Evolutionary conservation across 2,329 filamentous ascomycete genomes (phyloP).

Genomic region (Pseudogymnoascus destructans): DNA sequence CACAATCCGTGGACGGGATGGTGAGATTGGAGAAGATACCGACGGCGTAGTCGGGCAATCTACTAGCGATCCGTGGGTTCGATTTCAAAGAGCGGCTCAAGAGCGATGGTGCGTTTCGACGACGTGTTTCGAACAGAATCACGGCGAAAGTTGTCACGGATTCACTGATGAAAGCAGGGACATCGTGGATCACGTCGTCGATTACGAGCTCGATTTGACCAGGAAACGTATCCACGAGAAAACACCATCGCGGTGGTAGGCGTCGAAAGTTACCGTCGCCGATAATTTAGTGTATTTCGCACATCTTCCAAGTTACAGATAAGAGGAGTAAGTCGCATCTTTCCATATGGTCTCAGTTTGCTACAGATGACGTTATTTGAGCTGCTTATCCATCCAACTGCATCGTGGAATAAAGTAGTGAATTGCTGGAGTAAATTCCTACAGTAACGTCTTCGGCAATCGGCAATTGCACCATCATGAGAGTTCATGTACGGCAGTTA

Average conservation of each 20-base stretch:
- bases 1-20: neutral
- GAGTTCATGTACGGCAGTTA: neutral
- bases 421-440: neutral
- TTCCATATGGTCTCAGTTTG: conserved; percentile 7
- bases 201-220: neutral
- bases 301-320: conserved; percentile 2
- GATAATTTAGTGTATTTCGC: neutral
- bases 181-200: conserved; percentile 4
- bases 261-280: neutral
- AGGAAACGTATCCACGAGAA: neutral
- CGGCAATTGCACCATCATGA: conserved; percentile 6
- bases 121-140: neutral
- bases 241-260: conserved; percentile 3
- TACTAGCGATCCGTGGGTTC: neutral
- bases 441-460: neutral
- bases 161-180: neutral
- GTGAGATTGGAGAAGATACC: neutral
- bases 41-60: neutral
- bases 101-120: neutral
- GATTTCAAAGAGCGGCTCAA: neutral
- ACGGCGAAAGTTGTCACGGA: neutral
- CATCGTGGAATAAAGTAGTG: neutral
- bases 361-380: conserved; percentile 4
- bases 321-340: conserved; percentile 3
- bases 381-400: conserved; percentile 3